Base-by-base conservation (phyloP, 257 asterid species). In the Fraxinus anomala region DNA sequence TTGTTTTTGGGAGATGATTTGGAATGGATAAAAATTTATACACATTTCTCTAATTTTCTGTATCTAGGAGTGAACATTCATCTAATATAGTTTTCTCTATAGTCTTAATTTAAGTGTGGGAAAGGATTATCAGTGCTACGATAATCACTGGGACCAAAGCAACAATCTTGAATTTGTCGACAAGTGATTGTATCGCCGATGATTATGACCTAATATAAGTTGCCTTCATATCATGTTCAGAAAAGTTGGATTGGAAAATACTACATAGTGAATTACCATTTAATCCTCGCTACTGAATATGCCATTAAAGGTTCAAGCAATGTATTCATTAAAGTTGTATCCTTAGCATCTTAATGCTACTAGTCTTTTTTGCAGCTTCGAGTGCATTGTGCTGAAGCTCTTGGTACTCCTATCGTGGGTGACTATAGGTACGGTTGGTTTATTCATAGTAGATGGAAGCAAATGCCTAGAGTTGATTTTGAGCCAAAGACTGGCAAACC, bases 371-470 rank as follows among this genome's bases (percentile, higher is more conserved):
- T 21, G 72, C 88, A 95, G 99, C 92, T 95, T 33, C 91, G 99
- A 21, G 97, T 95, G 72, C 98, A 95, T 77, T 95, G 97, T 82
- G 97, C 97, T 13, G 99, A 92, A 85, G 99, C 94, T 73, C 98
- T 93, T 36, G 97, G 99, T 39, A 93, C 96, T 42, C 99, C 98
- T 47, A 92, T 95, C 61, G 97, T 95, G 68, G 99, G 99, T 0
- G 99, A 95, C 85, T 92, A 87, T 87, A 93, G 83, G 75, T 93
- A 95, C 49, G 97, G 99, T 1, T 95, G 99, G 99, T 90, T 89
- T 47, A 87, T 92, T 66, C 99, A 95, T 69, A 87, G 69, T 72
- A 88, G 68, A 82, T 95, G 99, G 98, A 95, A 95, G 88, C 98
- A 90, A 74, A 86, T 90, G 97, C 97, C 99, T 7, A 85, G 94